A percentile compares a stretch with the other conserved stretches of the same genome.
phyloP scores from a whole-genome alignment of 2,329 filamentous ascomycete species.

The Phyllosticta capitalensis region DNA sequence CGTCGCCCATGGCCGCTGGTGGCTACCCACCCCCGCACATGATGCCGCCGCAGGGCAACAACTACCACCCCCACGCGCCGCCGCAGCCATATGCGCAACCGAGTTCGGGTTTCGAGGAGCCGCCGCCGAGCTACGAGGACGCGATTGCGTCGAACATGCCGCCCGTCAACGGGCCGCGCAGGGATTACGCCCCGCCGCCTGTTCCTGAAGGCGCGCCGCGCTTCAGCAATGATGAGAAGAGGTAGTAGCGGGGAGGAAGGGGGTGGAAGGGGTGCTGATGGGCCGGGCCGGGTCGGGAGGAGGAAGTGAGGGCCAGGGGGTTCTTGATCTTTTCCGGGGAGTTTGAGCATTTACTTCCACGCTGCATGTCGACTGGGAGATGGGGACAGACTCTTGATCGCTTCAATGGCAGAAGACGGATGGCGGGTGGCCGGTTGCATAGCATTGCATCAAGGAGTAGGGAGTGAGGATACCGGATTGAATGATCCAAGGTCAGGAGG shows the following conservation, averaged over 20 bases:
- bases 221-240: constrained; percentile 26
- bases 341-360: no score
- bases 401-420: no score
- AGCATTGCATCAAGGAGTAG: no score
- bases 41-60: constrained; percentile 15
- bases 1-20: not conserved
- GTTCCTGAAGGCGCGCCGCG: constrained; percentile 27
- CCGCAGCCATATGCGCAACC: constrained; percentile 25
- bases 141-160: constrained; percentile 72
- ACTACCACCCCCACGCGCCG: constrained; percentile 5
- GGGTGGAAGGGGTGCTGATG: no score
- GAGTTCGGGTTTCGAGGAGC: constrained; percentile 53
- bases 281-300: no score
- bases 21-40: constrained; percentile 5
- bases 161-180: constrained; percentile 62
- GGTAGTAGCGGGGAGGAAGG: constrained; percentile 1
- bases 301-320: no score
- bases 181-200: constrained; percentile 48
- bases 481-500: no score
- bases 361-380: no score
- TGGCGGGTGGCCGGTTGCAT: no score
- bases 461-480: no score
- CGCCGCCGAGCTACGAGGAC: constrained; percentile 93
- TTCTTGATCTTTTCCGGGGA: no score
- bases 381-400: no score